These are phyloP conservation scores for Tetrahymena malaccensis DNA, from an alignment of 73 alveolate genomes.

Conservation along the genomic window DNA sequence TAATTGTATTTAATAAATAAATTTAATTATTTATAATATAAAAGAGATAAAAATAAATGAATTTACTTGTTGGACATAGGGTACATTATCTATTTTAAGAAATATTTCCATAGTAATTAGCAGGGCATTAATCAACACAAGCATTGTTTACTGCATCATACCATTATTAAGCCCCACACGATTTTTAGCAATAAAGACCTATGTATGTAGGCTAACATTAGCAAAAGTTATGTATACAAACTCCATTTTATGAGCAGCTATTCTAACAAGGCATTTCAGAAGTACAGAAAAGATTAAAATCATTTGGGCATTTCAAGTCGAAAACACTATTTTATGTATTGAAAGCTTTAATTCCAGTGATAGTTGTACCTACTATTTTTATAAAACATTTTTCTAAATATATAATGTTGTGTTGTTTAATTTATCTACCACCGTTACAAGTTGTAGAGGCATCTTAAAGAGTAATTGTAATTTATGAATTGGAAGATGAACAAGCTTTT, in stretches of 20 bases:
- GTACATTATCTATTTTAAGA: neutral
- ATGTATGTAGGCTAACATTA: neutral
- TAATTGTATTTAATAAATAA: no score
- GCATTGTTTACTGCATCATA: neutral
- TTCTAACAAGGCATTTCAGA: neutral
- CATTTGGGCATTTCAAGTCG: neutral
- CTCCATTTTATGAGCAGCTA: neutral
- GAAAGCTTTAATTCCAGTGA: neutral
- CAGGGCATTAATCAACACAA: neutral
- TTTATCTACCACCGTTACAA: neutral
- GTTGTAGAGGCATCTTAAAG: neutral
- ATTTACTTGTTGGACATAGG: neutral
- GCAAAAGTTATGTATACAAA: neutral
- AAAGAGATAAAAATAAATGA: neutral
- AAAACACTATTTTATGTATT: neutral
- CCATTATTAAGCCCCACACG: neutral
- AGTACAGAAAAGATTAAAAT: neutral
- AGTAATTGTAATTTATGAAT: neutral
- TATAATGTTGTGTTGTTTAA: neutral
- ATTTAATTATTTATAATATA: neutral
- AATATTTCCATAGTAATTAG: neutral
- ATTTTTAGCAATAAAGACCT: neutral
- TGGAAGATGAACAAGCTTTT: neutral
- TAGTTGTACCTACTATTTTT: neutral
- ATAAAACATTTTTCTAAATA: neutral